phyloP scores from a whole-genome alignment of 257 asterid genomes.

The Fraxinus anomala region DNA sequence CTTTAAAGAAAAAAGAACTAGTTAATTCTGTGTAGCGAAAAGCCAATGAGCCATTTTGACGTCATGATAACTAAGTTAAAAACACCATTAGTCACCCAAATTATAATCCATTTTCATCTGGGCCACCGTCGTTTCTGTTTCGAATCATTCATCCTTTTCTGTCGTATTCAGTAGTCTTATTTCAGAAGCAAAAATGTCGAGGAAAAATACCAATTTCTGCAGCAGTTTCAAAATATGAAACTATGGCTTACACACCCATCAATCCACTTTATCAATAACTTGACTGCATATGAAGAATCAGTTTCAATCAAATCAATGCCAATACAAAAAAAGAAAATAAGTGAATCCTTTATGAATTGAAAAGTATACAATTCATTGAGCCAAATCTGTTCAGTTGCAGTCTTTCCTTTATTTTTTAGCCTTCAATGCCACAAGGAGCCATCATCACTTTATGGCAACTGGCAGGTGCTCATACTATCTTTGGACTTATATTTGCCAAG shows the following conservation, averaged over 20 bases:
- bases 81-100: not conserved
- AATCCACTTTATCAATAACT: not conserved
- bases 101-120: not conserved
- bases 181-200: not conserved
- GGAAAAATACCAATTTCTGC: not conserved
- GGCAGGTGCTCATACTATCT: conserved; percentile 65
- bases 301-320: conserved; percentile 6
- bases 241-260: not conserved
- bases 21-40: not conserved
- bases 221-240: not conserved
- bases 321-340: not conserved
- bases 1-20: not conserved
- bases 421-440: conserved; percentile 26
- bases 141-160: not conserved
- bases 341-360: conserved; percentile 11
- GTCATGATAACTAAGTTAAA: not conserved
- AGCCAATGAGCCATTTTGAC: not conserved
- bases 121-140: not conserved
- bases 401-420: not conserved
- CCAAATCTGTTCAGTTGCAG: not conserved
- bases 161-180: not conserved
- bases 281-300: conserved; percentile 17
- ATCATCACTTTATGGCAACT: conserved; percentile 46
- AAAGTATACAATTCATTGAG: not conserved
- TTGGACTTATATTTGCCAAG: conserved; percentile 76